Base-by-base conservation (phyloP, 108 stramenopile genomes). In the Craspedostauros australis region DNA sequence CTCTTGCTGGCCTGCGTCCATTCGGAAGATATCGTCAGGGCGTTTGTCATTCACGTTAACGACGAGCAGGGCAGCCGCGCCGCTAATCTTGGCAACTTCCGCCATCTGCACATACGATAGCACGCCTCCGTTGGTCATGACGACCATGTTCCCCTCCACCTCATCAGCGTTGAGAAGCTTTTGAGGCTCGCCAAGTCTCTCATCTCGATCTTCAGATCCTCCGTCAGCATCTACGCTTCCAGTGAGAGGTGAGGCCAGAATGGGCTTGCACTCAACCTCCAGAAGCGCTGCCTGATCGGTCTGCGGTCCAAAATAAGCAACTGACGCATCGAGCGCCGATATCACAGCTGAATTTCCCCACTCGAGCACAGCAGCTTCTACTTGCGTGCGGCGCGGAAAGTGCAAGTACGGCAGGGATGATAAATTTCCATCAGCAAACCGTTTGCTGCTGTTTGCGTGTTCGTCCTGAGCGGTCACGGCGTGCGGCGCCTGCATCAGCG, bases 271-370 rank as follows among this genome's bases (percentile, higher is more conserved):
- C 63, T 93, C 92, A 4, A 93, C 88, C 69, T 93, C 92, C 68
- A 93, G 71, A 52, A 83, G 68, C 24, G 88, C 88, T 6, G 86
- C 86, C 36, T 80, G 71, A 18, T 71, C 72, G 1, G 92, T 88
- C 60, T 93, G 92, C 19, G 87, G 87, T 22, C 92, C 92, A 66
- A 93, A 93, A 0, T 36, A 26, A 9, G 92, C 88, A 12, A 89
- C 86, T 16, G 84, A 86, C 1, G 79, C 88, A 70, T 93, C 92
- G 36, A 93, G 49, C n/a, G 87, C 92, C 2, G 82, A 80, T 21
- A 77, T 93, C 41, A 90, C 83, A 32, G 88, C 93, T 3, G 86
- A 88, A 54, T 88, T 77, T 26, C 93, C 93, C 93, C 93, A 94
- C 68, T 94, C 93, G 16, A 94, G 39, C 0, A 94, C 87, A 15